Evolutionary conservation across 495 filamentous ascomycete species (phyloP).

Genomic region (Aspergillus mulundensis): DNA sequence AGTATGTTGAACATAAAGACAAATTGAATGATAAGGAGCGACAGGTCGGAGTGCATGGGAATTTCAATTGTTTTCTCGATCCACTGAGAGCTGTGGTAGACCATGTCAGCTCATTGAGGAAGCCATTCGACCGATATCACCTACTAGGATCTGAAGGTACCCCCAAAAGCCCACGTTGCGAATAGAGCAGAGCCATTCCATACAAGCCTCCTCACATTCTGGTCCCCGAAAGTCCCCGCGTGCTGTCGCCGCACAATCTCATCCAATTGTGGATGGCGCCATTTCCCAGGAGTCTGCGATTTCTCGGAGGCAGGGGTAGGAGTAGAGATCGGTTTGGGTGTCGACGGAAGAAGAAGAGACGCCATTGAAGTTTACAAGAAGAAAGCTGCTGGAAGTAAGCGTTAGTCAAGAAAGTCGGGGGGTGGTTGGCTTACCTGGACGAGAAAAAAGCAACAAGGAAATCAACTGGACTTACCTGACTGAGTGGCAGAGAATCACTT

Average conservation of each 20-base stretch:
- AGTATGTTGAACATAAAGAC: constrained; percentile 63
- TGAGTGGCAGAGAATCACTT: neutral
- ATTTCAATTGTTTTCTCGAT: constrained; percentile 19
- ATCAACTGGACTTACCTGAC: constrained; percentile 17
- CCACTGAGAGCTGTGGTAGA: constrained; percentile 20
- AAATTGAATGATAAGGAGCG: constrained; percentile 49
- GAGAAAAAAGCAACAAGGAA: constrained; percentile 6
- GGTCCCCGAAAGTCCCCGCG: constrained; percentile 66
- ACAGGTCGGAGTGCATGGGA: constrained; percentile 33
- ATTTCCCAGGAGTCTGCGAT: constrained; percentile 68
- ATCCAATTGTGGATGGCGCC: constrained; percentile 77
- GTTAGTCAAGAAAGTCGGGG: neutral
- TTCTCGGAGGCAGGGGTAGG: constrained; percentile 41
- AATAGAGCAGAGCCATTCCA: constrained; percentile 60
- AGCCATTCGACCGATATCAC: constrained; percentile 11
- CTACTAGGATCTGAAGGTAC: constrained; percentile 36
- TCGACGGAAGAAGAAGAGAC: constrained; percentile 46
- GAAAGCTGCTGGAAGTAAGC: constrained; percentile 1
- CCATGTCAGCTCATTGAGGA: neutral
- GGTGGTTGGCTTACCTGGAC: constrained; percentile 16
- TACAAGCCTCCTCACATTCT: constrained; percentile 59
- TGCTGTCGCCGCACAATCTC: constrained; percentile 74
- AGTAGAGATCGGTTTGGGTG: constrained; percentile 56
- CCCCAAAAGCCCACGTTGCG: constrained; percentile 38
- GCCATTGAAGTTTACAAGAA: constrained; percentile 29